phyloP scores from a whole-genome alignment of 2,329 filamentous ascomycete species.

The Aspergillus arachidicola region DNA sequence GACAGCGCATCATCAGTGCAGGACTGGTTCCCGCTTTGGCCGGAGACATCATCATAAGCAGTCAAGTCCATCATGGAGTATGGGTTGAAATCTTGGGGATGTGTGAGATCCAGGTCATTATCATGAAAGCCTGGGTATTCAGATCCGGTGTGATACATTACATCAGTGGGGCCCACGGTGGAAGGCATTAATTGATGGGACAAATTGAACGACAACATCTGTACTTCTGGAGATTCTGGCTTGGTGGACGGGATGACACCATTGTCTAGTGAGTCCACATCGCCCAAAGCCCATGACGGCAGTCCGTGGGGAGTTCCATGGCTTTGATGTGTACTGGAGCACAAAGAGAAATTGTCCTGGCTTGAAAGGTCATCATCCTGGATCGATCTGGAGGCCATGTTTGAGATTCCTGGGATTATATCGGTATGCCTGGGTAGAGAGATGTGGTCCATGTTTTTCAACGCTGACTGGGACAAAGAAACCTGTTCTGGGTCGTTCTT shows the following conservation, averaged over 20 bases:
- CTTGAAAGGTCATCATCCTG: constrained; percentile 48
- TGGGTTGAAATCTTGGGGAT: constrained; percentile 41
- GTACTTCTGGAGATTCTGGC: constrained; percentile 43
- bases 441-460: constrained; percentile 36
- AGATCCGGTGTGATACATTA: constrained; percentile 41
- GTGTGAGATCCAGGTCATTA: constrained; percentile 39
- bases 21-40: constrained; percentile 32
- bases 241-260: constrained; percentile 38
- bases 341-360: constrained; percentile 46
- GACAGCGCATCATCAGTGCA: constrained; percentile 43
- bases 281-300: constrained; percentile 42
- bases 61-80: constrained; percentile 44
- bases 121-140: constrained; percentile 43
- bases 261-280: constrained; percentile 43
- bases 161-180: constrained; percentile 41
- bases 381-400: constrained; percentile 41
- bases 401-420: constrained; percentile 41
- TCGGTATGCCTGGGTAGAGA: constrained; percentile 40
- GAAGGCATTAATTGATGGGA: constrained; percentile 44
- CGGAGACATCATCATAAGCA: constrained; percentile 43
- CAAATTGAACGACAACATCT: constrained; percentile 46
- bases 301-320: constrained; percentile 39
- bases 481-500: constrained; percentile 42
- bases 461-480: constrained; percentile 35
- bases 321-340: constrained; percentile 40